phyloP scores from a whole-genome alignment of 176 grass and related monocot species.

The Bromus sterilis region DNA sequence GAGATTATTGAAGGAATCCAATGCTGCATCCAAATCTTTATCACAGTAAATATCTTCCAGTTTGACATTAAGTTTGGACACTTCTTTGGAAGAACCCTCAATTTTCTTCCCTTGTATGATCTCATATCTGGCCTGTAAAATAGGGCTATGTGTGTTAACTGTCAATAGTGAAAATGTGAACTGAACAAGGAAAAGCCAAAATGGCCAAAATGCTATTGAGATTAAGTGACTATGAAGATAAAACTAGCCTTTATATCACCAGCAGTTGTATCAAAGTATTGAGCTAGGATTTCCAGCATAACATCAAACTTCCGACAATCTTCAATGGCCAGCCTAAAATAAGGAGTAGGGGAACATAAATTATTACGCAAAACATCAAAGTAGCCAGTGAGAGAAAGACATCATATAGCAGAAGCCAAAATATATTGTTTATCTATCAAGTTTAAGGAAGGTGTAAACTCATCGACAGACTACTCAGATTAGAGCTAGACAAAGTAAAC shows the following conservation, averaged over 20 bases:
- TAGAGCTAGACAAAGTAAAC: neutral
- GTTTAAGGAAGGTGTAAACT: neutral
- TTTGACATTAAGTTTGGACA: constrained; percentile 46
- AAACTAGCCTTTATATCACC: constrained; percentile 81
- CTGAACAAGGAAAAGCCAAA: constrained; percentile 22
- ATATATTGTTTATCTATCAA: constrained; percentile 5
- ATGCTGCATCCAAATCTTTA: constrained; percentile 91
- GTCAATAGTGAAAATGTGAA: constrained; percentile 12
- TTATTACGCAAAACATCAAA: constrained; percentile 2
- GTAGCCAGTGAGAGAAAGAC: neutral
- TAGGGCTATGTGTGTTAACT: constrained; percentile 14
- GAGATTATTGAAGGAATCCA: constrained; percentile 98
- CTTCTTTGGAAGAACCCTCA: constrained; percentile 46
- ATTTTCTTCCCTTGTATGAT: constrained; percentile 36
- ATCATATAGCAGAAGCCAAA: constrained; percentile 11
- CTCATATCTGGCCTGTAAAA: constrained; percentile 88
- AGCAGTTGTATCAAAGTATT: constrained; percentile 43
- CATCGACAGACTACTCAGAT: neutral
- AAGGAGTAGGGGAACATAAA: neutral
- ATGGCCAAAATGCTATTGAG: neutral
- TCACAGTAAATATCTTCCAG: constrained; percentile 55
- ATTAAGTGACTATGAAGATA: constrained; percentile 6
- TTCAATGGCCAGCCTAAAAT: constrained; percentile 63
- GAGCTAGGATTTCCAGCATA: constrained; percentile 59
- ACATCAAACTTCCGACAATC: constrained; percentile 51